Conservation (phyloP, 2,329 filamentous ascomycete species). For the Torrubiella hemipterigena region DNA sequence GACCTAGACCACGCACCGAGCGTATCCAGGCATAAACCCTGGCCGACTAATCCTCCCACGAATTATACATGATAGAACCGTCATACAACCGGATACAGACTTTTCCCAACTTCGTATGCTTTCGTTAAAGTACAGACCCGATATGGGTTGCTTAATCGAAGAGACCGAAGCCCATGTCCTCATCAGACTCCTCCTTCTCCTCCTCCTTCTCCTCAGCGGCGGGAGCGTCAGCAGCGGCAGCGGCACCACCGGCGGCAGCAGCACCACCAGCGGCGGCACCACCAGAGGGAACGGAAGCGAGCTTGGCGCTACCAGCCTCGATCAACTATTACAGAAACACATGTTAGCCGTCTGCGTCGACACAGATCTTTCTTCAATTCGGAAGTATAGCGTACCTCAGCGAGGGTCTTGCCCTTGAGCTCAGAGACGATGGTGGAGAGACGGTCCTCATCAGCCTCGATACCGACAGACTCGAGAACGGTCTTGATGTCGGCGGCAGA, state of each 20-base stretch:
- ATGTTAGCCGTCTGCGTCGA: constrained; percentile 9
- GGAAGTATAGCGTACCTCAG: constrained; percentile 57
- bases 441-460: constrained; percentile 84
- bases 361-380: neutral
- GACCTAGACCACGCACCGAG: too few species aligned
- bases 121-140: neutral
- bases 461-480: constrained; percentile 87
- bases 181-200: constrained; percentile 11
- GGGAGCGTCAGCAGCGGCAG: constrained; percentile 48
- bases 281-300: constrained; percentile 93
- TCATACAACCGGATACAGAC: too few species aligned
- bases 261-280: constrained; percentile 63
- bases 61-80: too few species aligned
- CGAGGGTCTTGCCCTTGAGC: constrained; percentile 85
- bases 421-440: constrained; percentile 78
- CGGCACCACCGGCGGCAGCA: constrained; percentile 56
- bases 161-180: constrained; percentile 29
- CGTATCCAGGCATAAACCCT: too few species aligned
- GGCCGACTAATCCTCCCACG: too few species aligned
- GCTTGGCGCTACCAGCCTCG: constrained; percentile 77
- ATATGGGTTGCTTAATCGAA: neutral
- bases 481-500: constrained; percentile 75
- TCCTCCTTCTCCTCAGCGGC: constrained; percentile 60
- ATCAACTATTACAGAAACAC: constrained; percentile 55
- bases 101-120: neutral